Evolutionary conservation across 2,329 filamentous ascomycete species (phyloP).

Genomic region (Fusarium sarcochroum): DNA sequence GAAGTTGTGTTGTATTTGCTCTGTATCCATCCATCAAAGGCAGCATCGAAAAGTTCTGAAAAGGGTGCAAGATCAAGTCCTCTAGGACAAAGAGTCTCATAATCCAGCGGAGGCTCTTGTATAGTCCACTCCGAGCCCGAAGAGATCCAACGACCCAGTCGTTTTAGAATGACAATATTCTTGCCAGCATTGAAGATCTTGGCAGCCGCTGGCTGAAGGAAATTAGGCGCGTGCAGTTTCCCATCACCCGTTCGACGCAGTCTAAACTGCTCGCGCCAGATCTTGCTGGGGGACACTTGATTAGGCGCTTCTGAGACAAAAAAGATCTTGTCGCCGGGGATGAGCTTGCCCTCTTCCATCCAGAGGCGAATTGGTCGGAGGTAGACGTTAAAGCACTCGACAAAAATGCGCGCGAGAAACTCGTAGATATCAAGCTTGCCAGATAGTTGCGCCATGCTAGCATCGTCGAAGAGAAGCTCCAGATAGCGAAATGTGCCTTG

Average conservation of each 20-base stretch:
- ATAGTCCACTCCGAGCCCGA: conserved; percentile 48
- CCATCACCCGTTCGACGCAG: conserved; percentile 74
- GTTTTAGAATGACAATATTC: conserved; percentile 85
- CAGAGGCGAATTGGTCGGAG: conserved; percentile 83
- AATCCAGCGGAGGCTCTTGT: conserved; percentile 66
- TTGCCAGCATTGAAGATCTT: conserved; percentile 92
- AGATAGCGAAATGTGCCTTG: conserved; percentile 78
- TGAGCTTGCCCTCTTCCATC: conserved; percentile 85
- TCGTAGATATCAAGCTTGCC: conserved; percentile 74
- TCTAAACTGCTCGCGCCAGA: conserved; percentile 84
- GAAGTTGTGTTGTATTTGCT: conserved; percentile 81
- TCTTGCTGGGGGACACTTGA: conserved; percentile 70
- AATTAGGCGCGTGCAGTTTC: conserved; percentile 77
- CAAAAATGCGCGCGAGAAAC: conserved; percentile 78
- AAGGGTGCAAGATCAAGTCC: conserved; percentile 73
- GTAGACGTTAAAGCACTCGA: conserved; percentile 86
- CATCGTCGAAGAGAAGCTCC: conserved; percentile 81
- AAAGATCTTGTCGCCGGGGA: conserved; percentile 76
- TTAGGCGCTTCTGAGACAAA: conserved; percentile 76
- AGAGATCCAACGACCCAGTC: conserved; percentile 70
- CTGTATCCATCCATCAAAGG: conserved; percentile 83
- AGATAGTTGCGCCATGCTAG: conserved; percentile 77
- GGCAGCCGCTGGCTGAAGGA: conserved; percentile 76
- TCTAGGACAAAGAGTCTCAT: conserved; percentile 67
- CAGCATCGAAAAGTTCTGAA: conserved; percentile 77